Conservation (phyloP, 179 eudicot genomes). For the Patellifolia procumbens region DNA sequence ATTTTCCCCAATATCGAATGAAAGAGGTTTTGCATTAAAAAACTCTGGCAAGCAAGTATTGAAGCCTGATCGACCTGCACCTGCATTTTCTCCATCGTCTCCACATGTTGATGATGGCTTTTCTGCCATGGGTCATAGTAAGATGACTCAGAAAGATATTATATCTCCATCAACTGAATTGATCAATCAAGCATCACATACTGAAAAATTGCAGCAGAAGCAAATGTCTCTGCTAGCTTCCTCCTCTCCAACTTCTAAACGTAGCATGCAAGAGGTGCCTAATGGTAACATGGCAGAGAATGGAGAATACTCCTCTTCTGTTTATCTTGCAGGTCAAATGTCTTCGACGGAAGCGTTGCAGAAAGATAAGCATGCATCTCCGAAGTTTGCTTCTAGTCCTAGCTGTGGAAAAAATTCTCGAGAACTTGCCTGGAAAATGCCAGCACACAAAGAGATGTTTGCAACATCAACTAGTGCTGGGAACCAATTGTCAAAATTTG, state of each 20-base stretch:
- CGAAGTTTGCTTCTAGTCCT: slow-evolving; percentile 27
- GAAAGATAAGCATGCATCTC: slow-evolving; percentile 33
- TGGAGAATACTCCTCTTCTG: slow-evolving; percentile 28
- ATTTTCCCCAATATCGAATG: slow-evolving; percentile 21
- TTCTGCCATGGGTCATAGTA: slow-evolving; percentile 18
- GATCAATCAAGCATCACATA: slow-evolving; percentile 26
- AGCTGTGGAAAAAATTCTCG: slow-evolving; percentile 26
- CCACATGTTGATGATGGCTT: slow-evolving; percentile 24
- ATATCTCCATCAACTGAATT: slow-evolving; percentile 23
- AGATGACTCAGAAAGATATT: slow-evolving; percentile 26
- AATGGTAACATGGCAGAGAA: slow-evolving; percentile 21
- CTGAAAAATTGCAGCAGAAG: slow-evolving; percentile 22
- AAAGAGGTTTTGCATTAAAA: slow-evolving; percentile 29
- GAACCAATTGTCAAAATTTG: slow-evolving; percentile 23
- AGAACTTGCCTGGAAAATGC: slow-evolving; percentile 29
- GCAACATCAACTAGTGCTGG: slow-evolving; percentile 16
- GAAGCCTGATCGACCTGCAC: slow-evolving; percentile 25
- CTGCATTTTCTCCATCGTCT: slow-evolving; percentile 22
- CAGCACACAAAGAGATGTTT: slow-evolving; percentile 31
- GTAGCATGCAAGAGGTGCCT: slow-evolving; percentile 22
- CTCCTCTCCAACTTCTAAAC: slow-evolving; percentile 34
- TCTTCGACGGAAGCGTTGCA: slow-evolving; percentile 27
- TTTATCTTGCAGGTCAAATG: slow-evolving; percentile 32
- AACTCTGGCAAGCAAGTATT: slow-evolving; percentile 18
- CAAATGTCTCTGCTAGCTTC: slow-evolving; percentile 26